phyloP scores from a whole-genome alignment of 2,329 filamentous ascomycete genomes.

The Tolypocladium sp. region DNA sequence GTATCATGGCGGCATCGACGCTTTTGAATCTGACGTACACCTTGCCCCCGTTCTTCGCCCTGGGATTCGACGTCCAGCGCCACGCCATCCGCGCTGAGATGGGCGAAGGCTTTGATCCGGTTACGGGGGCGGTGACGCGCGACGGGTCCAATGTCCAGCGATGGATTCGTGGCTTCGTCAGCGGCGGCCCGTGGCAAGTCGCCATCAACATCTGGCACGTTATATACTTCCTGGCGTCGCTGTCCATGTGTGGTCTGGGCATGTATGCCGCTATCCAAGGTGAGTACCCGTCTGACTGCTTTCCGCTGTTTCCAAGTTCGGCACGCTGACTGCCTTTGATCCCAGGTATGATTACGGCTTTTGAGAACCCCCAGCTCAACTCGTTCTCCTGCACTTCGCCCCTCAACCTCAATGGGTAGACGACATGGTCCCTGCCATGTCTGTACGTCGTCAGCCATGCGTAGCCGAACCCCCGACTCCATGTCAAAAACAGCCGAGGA shows the following conservation, averaged over 20 bases:
- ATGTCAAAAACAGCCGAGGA: not conserved
- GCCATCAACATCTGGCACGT: slow-evolving; percentile 4
- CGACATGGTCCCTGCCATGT: not conserved
- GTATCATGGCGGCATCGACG: slow-evolving; percentile 42
- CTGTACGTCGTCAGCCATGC: not conserved
- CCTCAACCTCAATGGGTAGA: slow-evolving; percentile 4
- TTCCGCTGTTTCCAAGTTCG: no score
- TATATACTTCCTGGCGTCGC: slow-evolving; percentile 6
- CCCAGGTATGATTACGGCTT: slow-evolving; percentile 6
- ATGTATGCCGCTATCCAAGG: slow-evolving; percentile 7
- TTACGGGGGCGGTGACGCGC: slow-evolving; percentile 3
- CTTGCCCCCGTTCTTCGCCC: slow-evolving; percentile 33
- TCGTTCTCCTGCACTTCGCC: slow-evolving; percentile 9
- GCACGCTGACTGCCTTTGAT: not conserved
- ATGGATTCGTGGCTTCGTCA: slow-evolving; percentile 4
- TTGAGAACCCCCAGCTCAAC: slow-evolving; percentile 9
- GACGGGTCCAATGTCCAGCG: slow-evolving; percentile 1
- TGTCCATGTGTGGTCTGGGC: slow-evolving; percentile 7
- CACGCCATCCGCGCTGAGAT: slow-evolving; percentile 6
- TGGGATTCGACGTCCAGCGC: slow-evolving; percentile 9
- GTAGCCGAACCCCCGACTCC: not conserved
- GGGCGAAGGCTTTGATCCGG: slow-evolving; percentile 10
- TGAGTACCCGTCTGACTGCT: not conserved
- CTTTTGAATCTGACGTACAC: slow-evolving; percentile 53
- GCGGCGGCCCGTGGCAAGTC: slow-evolving; percentile 2